Percentiles rank a stretch among this genome's conserved stretches.
phyloP scores from a whole-genome alignment of 306 rosid species.

The Fragaria vesca region DNA sequence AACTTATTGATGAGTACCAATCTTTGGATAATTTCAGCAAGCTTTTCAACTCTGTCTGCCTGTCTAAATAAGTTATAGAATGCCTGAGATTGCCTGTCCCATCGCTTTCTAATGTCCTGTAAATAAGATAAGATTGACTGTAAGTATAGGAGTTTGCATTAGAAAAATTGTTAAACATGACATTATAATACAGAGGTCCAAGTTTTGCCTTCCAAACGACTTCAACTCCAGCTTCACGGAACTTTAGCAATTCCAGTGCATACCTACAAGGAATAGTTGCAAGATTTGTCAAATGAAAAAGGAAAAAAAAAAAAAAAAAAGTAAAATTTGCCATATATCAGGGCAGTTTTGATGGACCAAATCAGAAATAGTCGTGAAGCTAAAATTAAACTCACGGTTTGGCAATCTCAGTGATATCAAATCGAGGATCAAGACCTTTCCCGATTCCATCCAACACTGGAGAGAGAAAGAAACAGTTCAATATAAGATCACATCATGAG shows the following conservation, averaged over 20 bases:
- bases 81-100: conserved; percentile 89
- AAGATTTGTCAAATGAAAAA: conserved; percentile 23
- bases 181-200: conserved; percentile 16
- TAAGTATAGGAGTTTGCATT: conserved; percentile 26
- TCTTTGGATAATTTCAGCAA: conserved; percentile 77
- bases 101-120: conserved; percentile 81
- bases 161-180: conserved; percentile 19
- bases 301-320: neutral
- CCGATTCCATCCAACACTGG: conserved; percentile 98
- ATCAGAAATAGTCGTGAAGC: conserved; percentile 1
- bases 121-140: conserved; percentile 26
- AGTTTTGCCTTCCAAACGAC: conserved; percentile 71
- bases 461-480: conserved; percentile 19
- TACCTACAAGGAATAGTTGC: conserved; percentile 57
- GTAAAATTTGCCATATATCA: conserved; percentile 16
- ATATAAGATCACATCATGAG: conserved; percentile 7
- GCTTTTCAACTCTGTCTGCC: conserved; percentile 95
- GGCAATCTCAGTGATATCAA: conserved; percentile 98
- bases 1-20: conserved; percentile 44
- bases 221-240: conserved; percentile 98
- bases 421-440: conserved; percentile 96
- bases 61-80: conserved; percentile 94
- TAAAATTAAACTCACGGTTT: conserved; percentile 79
- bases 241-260: conserved; percentile 88
- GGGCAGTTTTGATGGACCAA: conserved; percentile 8